phyloP scores from a whole-genome alignment of 371 early-diverging fungal species.

The Apophysomyces trapeziformis region DNA sequence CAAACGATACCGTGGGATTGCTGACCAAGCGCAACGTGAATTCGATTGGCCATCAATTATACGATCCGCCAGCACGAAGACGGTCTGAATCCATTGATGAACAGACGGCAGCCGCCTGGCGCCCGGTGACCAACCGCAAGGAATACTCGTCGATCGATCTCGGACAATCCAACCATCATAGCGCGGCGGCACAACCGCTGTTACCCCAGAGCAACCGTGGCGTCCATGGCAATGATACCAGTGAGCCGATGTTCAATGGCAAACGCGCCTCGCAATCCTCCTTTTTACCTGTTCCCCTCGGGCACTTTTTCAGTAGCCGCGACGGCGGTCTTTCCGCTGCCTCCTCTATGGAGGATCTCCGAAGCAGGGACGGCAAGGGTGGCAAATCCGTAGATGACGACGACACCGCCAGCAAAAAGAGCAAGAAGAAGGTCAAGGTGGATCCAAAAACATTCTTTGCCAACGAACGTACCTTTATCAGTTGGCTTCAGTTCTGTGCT shows the following conservation, averaged over 20 bases:
- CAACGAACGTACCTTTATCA: constrained; percentile 97
- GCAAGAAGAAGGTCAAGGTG: constrained; percentile 67
- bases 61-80: constrained; percentile 1
- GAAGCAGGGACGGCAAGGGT: constrained; percentile 2
- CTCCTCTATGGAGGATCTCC: constrained; percentile 7
- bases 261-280: constrained; percentile 1
- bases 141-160: constrained; percentile 13
- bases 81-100: constrained; percentile 18
- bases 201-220: constrained; percentile 2
- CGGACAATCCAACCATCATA: background rate
- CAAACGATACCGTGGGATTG: background rate
- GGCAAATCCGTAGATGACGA: constrained; percentile 19
- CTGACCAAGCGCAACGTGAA: constrained; percentile 6
- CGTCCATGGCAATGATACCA: background rate
- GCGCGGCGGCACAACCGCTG: constrained; percentile 4
- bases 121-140: constrained; percentile 3
- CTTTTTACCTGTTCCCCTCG: constrained; percentile 3
- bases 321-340: background rate
- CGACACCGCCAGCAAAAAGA: constrained; percentile 28
- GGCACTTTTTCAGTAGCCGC: background rate
- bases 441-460: constrained; percentile 99
- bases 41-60: constrained; percentile 1
- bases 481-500: constrained; percentile 80
- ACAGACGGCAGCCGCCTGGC: constrained; percentile 13
- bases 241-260: background rate